Base-by-base conservation (phyloP, 441 rosid genomes). In the Arabidopsis hybrid region DNA sequence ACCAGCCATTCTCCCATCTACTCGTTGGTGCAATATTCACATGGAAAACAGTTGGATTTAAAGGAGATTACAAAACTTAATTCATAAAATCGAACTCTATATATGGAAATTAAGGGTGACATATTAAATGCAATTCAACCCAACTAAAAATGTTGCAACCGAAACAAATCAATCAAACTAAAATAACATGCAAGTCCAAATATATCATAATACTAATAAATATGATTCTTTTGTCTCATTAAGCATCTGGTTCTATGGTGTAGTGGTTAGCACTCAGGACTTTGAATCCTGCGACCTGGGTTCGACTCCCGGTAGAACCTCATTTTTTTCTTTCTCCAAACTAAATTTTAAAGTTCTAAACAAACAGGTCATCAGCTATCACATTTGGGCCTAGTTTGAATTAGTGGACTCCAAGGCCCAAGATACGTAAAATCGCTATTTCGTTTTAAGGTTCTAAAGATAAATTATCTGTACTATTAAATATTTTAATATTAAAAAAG, bases 201-300 rank as follows among this genome's bases (percentile, higher is more conserved):
- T 21, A 21, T 21, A 21, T 21, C 26, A 21, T 21, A 21, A 21
- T 21, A 21, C 26, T 21, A 21, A 21, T 21, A 21, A 21, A 21
- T 21, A 21, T 21, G 26, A 21, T 21, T 21, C 26, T 21, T 21
- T 21, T 21, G 26, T 21, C 26, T 21, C 26, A 21, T 21, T 21
- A 21, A 21, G 26, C 26, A 21, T 21, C 26, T 21, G 89, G 90
- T 87, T 88, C 90, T 87, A 88, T 93, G 94, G 97, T 95, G 98
- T 95, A 89, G 97, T 91, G 92, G 97, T 93, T 90, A 95, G 97
- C 94, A 90, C 97, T 95, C 95, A 89, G 97, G 97, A 92, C 96
- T 95, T 95, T 91, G 98, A 95, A 92, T 91, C 98, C 92, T 91
- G 98, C 92, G 98, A 91, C 98, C 97, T 89, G 97, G 98, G 96